Evolutionary conservation across 768 basidiomycete genomes (phyloP).

Genomic region (Lactifluus piperatus): DNA sequence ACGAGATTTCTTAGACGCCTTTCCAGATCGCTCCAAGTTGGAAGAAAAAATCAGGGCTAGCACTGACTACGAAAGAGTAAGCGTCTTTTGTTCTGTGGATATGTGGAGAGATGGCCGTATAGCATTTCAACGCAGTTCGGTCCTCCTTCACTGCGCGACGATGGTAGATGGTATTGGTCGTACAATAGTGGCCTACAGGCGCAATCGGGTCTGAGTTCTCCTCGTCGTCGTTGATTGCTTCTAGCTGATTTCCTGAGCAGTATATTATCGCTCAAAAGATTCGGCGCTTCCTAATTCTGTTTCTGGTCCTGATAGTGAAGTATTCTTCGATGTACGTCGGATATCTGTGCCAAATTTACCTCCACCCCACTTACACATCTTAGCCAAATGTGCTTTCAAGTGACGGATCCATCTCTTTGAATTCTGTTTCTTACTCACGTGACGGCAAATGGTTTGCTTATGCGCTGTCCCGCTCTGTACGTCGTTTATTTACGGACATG

Average conservation of each 20-base stretch:
- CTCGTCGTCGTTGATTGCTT: neutral
- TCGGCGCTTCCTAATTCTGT: conserved; percentile 43
- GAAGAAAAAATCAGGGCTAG: conserved; percentile 49
- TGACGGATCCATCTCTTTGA: conserved; percentile 65
- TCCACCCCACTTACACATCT: neutral
- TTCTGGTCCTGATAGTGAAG: conserved; percentile 43
- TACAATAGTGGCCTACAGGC: conserved; percentile 71
- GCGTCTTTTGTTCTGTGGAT: neutral
- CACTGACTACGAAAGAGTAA: conserved; percentile 35
- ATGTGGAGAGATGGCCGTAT: neutral
- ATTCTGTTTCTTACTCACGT: conserved; percentile 49
- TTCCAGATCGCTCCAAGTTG: conserved; percentile 47
- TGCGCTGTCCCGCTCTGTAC: conserved; percentile 61
- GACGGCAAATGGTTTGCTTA: conserved; percentile 69
- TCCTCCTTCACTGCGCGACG: conserved; percentile 49
- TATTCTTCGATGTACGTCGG: conserved; percentile 66
- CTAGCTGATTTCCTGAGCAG: conserved; percentile 27
- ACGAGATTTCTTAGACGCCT: conserved; percentile 51
- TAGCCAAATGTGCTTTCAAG: conserved; percentile 62
- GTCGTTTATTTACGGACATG: conserved; percentile 20
- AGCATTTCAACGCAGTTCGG: conserved; percentile 40
- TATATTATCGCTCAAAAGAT: conserved; percentile 53
- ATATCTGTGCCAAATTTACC: neutral
- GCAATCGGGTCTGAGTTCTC: conserved; percentile 35
- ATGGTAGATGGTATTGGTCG: conserved; percentile 74